Conservation (phyloP, 768 basidiomycete genomes). For the Filobasidium floriforme region DNA sequence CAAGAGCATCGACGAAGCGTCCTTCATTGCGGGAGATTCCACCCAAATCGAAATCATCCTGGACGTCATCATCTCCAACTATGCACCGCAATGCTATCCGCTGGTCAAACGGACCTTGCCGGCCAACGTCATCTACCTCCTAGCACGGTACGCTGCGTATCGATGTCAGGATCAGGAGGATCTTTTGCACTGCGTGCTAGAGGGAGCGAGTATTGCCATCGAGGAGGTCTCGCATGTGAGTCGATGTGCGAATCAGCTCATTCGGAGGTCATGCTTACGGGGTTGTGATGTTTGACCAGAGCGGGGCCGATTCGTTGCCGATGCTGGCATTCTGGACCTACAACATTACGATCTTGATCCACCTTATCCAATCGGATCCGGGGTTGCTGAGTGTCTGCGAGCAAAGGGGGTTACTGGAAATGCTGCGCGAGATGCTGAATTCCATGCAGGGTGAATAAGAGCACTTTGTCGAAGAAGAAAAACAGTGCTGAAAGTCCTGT, state of each 20-base stretch:
- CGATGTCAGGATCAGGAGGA: conserved; percentile 25
- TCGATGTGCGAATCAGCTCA: conserved; percentile 18
- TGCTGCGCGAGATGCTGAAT: conserved; percentile 86
- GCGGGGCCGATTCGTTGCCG: conserved; percentile 61
- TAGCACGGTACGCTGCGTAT: conserved; percentile 76
- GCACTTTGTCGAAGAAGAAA: too few relatives aligned
- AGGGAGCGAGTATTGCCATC: conserved; percentile 82
- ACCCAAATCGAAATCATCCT: conserved; percentile 68
- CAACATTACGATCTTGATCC: conserved; percentile 81
- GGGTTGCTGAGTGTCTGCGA: conserved; percentile 62
- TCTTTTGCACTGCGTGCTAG: conserved; percentile 82
- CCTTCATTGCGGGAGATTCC: conserved; percentile 91
- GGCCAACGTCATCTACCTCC: conserved; percentile 82
- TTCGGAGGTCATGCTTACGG: neutral
- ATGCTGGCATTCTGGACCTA: conserved; percentile 89
- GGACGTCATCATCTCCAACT: conserved; percentile 70
- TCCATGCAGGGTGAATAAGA: conserved; percentile 76
- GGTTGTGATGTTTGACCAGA: neutral
- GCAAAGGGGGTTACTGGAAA: conserved; percentile 69
- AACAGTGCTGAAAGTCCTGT: too few relatives aligned
- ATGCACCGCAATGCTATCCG: conserved; percentile 59
- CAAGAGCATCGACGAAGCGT: conserved; percentile 53
- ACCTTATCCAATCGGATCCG: conserved; percentile 57
- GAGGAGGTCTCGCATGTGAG: conserved; percentile 88
- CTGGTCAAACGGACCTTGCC: conserved; percentile 58